A percentile compares a stretch with the other conserved stretches of the same genome.
Conservation (phyloP, 1,139 yeast genomes). For the Chernovozyma aurita region DNA sequence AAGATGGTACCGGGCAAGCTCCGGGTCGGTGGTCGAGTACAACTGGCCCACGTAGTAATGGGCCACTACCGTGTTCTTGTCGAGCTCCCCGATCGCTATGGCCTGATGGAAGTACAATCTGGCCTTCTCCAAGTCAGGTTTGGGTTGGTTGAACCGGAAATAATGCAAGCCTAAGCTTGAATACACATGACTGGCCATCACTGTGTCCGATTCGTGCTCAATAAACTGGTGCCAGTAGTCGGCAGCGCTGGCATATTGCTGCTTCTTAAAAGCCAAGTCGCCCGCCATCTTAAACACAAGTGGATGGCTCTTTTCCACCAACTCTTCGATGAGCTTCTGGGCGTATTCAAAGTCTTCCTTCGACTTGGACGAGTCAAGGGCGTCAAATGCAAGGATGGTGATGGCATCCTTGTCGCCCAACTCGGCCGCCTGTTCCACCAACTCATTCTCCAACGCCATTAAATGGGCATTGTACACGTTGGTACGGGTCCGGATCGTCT, state of each 20-base stretch:
- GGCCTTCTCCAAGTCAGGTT: constrained; percentile 49
- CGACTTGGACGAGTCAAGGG: constrained; percentile 31
- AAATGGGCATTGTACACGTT: constrained; percentile 53
- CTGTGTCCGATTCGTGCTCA: constrained; percentile 48
- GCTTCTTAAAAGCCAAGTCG: constrained; percentile 55
- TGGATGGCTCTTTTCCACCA: constrained; percentile 64
- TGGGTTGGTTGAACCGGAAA: constrained; percentile 37
- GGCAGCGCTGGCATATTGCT: constrained; percentile 47
- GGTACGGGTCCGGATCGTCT: constrained; percentile 56
- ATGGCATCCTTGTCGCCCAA: constrained; percentile 80
- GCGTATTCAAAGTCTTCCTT: constrained; percentile 62
- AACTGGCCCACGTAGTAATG: constrained; percentile 78
- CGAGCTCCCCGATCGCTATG: constrained; percentile 54
- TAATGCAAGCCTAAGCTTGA: constrained; percentile 64
- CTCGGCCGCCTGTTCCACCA: constrained; percentile 80
- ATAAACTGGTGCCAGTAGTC: constrained; percentile 60
- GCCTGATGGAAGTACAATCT: constrained; percentile 58
- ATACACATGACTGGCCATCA: constrained; percentile 69
- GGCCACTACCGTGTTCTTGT: constrained; percentile 54
- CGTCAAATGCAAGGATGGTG: constrained; percentile 62
- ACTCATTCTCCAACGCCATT: constrained; percentile 59
- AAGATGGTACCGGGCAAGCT: constrained; percentile 60
- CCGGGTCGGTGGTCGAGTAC: constrained; percentile 51
- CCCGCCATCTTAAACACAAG: constrained; percentile 70
- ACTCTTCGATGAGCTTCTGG: constrained; percentile 51